Conservation (phyloP, 768 basidiomycete species). For the Hypsizygus marmoreus region DNA sequence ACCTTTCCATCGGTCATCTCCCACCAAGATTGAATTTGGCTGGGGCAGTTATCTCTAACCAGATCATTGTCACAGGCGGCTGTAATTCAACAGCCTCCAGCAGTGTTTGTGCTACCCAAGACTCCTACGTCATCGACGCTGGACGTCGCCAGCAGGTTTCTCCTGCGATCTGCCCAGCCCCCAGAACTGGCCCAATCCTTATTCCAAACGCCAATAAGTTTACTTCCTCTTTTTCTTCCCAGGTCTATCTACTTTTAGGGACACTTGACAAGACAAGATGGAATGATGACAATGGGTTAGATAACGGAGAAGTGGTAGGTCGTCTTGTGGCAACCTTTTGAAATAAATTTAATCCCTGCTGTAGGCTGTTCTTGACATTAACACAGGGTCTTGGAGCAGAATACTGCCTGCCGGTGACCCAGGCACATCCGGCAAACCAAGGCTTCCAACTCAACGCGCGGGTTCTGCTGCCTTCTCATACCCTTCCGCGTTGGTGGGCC, state of each 20-base stretch:
- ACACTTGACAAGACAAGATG: slow-evolving; percentile 64
- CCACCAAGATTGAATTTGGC: slow-evolving; percentile 51
- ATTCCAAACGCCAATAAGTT: slow-evolving; percentile 60
- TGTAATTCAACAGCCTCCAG: slow-evolving; percentile 50
- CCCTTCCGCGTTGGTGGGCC: slow-evolving; percentile 56
- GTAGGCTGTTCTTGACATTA: slow-evolving; percentile 63
- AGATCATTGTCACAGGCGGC: slow-evolving; percentile 61
- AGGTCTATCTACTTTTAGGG: slow-evolving; percentile 72
- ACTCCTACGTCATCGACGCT: slow-evolving; percentile 59
- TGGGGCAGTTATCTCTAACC: slow-evolving; percentile 55
- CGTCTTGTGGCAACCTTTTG: background rate
- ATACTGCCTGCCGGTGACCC: slow-evolving; percentile 80
- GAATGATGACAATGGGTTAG: slow-evolving; percentile 63
- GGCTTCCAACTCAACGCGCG: slow-evolving; percentile 68
- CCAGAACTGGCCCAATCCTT: slow-evolving; percentile 60
- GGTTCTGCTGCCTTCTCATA: slow-evolving; percentile 70
- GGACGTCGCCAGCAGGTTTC: slow-evolving; percentile 33
- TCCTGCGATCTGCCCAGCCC: slow-evolving; percentile 61
- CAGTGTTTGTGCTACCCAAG: slow-evolving; percentile 57
- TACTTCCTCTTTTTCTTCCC: slow-evolving; percentile 58
- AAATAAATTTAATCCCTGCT: slow-evolving; percentile 8
- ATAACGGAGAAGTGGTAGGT: slow-evolving; percentile 74
- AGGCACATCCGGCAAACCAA: slow-evolving; percentile 41
- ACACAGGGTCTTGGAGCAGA: slow-evolving; percentile 69
- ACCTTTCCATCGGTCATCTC: slow-evolving; percentile 38